Conservation (phyloP, 2,329 filamentous ascomycete species). For the Cytospora leucostoma region DNA sequence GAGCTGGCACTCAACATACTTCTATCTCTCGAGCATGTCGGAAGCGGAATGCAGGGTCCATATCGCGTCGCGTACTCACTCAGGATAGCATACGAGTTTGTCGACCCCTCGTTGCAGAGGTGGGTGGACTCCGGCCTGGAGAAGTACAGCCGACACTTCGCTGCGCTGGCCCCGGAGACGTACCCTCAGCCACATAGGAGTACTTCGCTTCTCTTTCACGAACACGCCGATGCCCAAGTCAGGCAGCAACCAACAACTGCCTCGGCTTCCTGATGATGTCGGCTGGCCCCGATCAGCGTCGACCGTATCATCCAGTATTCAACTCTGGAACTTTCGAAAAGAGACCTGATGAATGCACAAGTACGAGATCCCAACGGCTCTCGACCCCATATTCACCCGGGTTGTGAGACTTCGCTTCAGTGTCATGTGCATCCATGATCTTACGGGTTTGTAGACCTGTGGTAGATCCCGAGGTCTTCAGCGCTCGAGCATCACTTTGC, state of each 20-base stretch:
- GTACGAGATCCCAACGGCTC: not conserved
- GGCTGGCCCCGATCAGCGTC: not conserved
- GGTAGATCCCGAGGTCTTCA: not conserved
- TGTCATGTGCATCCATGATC: not conserved
- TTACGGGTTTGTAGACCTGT: not conserved
- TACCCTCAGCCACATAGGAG: conserved; percentile 11
- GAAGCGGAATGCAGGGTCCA: conserved; percentile 42
- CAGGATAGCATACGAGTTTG: conserved; percentile 44
- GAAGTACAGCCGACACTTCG: conserved; percentile 21
- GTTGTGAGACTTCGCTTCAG: not conserved
- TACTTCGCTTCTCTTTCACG: not conserved
- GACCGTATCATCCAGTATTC: not conserved
- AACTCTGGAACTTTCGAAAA: not conserved
- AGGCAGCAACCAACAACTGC: not conserved
- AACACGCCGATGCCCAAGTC: not conserved
- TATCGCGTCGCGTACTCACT: conserved; percentile 42
- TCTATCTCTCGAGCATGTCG: conserved; percentile 42
- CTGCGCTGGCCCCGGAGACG: conserved; percentile 19
- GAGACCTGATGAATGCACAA: not conserved
- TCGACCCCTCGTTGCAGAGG: conserved; percentile 36
- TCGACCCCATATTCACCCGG: not conserved
- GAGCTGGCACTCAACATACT: conserved; percentile 38
- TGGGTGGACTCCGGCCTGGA: conserved; percentile 36
- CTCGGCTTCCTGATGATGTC: too few species aligned
- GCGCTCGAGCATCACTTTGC: not conserved